Base-by-base conservation (phyloP, 1,139 yeast genomes). In the Nakaseomyces nivariensis region DNA sequence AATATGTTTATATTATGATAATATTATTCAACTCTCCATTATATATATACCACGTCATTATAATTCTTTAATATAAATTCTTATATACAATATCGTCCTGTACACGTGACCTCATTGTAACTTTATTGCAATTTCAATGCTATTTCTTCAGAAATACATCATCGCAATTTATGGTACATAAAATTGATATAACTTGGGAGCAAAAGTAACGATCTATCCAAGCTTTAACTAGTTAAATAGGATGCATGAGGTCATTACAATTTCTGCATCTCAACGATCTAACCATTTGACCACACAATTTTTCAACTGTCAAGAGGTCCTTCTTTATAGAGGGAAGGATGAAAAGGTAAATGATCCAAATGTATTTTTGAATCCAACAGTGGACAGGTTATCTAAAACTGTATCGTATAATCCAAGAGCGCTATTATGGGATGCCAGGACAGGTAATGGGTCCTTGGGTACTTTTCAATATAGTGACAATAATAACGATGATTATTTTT, bases 381-480 rank as follows among this genome's bases (percentile, higher is more conserved):
- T 65, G 52, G 67, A 70, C 26, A 54, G 59, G 4, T 58, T 66
- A n/a, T 61, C 69, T 1, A 68, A 74, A 33, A 68, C 77, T 0
- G 73, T 76, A n/a, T 83, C 83, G 47, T 88, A 81, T 62, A 74
- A 83, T 11, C 97, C 98, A 0, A 69, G 97, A 49, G 79, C 88
- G 0, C 61, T 89, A 46, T 62, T 89, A 11, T 88, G 90, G 79
- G 97, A 92, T 56, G 76, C 82, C 32, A 69, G 72, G 25, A 78
- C 80, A 45, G 92, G 90, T 0, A 74, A 72, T 59, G 92, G 92
- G 0, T 67, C 85, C 0, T 63, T 82, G 47, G 76, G 78, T 5
- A 74, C 73, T 51, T 75, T 67, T 57, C 84, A 80, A 49, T 80
- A 78, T 55, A 70, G 70, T 48, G 59, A 57, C 2, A 36, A 47